Conservation (phyloP, 345 rosid species). For the Gossypium australe region DNA sequence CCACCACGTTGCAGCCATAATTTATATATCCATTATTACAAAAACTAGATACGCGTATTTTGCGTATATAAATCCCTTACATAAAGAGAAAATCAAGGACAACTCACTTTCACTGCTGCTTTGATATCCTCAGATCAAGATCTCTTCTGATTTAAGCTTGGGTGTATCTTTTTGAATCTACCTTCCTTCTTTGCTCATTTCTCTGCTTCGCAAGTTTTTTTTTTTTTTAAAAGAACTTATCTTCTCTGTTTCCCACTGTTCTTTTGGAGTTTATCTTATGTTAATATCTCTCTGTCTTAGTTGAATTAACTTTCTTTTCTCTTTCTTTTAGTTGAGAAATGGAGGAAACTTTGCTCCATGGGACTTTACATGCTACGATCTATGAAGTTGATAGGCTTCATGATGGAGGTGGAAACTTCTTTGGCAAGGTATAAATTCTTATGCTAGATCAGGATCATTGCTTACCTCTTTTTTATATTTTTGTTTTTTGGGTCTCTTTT, state of each 20-base stretch:
- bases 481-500: background rate
- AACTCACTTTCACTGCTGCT: background rate
- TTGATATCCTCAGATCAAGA: background rate
- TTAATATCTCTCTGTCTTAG: background rate
- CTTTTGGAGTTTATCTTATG: background rate
- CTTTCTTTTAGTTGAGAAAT: slow-evolving; percentile 39
- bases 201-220: background rate
- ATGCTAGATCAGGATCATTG: slow-evolving; percentile 7
- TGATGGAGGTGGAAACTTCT: slow-evolving; percentile 46
- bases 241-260: slow-evolving; percentile 1
- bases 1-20: too few species aligned
- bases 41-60: too few species aligned
- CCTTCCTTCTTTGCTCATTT: background rate
- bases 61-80: background rate
- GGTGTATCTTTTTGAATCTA: background rate
- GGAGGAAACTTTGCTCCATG: slow-evolving; percentile 70
- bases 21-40: too few species aligned
- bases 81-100: background rate
- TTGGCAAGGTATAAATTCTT: slow-evolving; percentile 47
- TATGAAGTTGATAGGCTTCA: slow-evolving; percentile 74
- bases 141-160: background rate
- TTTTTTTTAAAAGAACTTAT: background rate
- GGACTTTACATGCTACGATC: slow-evolving; percentile 84
- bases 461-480: background rate
- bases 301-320: background rate